Conservation (phyloP, 441 rosid species). For the Rhodomyrtus psidioides region DNA sequence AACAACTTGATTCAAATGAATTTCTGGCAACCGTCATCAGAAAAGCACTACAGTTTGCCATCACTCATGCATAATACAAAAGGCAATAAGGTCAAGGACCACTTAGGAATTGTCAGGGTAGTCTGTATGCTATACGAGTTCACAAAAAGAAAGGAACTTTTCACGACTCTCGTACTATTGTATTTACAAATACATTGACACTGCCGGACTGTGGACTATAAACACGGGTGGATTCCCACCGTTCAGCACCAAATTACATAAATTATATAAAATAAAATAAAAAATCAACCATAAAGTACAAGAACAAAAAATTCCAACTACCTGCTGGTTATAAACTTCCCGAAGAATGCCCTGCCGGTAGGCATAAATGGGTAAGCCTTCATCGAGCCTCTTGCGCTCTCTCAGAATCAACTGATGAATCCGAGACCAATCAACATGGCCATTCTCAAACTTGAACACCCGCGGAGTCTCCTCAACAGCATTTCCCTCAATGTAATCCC, state of each 20-base stretch:
- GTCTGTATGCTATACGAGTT: neutral
- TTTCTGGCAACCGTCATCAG: neutral
- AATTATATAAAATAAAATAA: no score
- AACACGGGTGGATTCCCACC: neutral
- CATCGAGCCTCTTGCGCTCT: constrained; percentile 62
- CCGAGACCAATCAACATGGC: constrained; percentile 32
- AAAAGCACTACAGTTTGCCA: neutral
- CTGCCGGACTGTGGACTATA: neutral
- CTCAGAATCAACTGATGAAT: constrained; percentile 39
- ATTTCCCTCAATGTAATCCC: constrained; percentile 23
- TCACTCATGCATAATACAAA: neutral
- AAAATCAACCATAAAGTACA: neutral
- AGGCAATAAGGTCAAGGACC: neutral
- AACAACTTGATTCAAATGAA: neutral
- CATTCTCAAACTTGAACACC: constrained; percentile 23
- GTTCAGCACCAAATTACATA: neutral
- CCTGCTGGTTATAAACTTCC: constrained; percentile 41
- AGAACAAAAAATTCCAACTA: neutral
- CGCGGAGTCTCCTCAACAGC: constrained; percentile 1
- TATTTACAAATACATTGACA: neutral
- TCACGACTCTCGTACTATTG: neutral
- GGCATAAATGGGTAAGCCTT: constrained; percentile 62
- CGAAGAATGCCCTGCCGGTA: constrained; percentile 33
- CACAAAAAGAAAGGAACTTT: neutral
- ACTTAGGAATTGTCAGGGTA: neutral